These are phyloP conservation scores for Calocera cornea DNA, from an alignment of 768 basidiomycete species.

Conservation along the genomic window DNA sequence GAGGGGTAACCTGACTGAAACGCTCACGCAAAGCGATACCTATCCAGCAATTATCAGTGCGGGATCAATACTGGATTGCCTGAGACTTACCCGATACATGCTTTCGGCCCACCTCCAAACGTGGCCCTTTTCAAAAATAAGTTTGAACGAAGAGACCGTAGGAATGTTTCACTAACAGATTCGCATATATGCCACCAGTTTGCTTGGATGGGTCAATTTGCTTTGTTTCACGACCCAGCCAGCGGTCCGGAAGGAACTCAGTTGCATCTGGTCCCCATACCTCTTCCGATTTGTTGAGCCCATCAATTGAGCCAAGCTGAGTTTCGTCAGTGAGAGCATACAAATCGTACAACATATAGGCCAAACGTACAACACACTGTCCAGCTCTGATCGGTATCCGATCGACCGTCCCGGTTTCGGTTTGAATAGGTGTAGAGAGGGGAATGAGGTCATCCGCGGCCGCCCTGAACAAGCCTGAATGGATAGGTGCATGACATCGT, in stretches of 20 bases:
- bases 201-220: background rate
- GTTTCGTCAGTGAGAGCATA: no score
- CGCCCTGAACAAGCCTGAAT: background rate
- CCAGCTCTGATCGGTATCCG: background rate
- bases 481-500: background rate
- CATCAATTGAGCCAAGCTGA: background rate
- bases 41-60: no score
- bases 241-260: conserved; percentile 47
- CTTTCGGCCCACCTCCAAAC: background rate
- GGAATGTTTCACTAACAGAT: background rate
- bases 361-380: background rate
- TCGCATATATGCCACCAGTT: background rate
- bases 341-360: no score
- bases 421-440: background rate
- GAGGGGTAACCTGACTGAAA: no score
- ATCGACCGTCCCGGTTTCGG: background rate
- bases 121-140: background rate
- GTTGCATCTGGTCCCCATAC: conserved; percentile 50
- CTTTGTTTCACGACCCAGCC: conserved; percentile 28
- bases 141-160: no score
- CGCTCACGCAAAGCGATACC: background rate
- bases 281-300: conserved; percentile 8
- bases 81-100: background rate
- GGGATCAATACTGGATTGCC: no score
- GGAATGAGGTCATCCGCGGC: background rate